These are phyloP conservation scores for Eimeria tenella DNA, from an alignment of 169 alveolate species.

Conservation along the genomic window DNA sequence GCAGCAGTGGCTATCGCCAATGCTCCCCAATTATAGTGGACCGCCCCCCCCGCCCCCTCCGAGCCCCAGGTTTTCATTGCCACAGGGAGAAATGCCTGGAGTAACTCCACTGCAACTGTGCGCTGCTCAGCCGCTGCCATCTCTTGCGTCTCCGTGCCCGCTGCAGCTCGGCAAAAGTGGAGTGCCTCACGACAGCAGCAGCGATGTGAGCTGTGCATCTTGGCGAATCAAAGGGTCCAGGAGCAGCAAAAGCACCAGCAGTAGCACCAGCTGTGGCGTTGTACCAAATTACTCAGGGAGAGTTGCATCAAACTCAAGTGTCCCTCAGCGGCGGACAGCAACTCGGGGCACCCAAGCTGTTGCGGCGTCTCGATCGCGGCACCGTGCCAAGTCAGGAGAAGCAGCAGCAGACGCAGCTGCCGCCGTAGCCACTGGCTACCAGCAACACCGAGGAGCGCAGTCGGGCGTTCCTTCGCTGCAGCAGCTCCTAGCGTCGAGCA, in stretches of 20 bases:
- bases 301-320: not conserved
- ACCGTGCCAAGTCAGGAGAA: not conserved
- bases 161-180: conserved; percentile 10
- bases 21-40: not conserved
- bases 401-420: not conserved
- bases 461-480: conserved; percentile 16
- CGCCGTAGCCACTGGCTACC: not conserved
- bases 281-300: not conserved
- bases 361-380: conserved; percentile 2
- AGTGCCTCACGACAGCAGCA: not conserved
- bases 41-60: not conserved
- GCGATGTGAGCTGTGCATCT: conserved; percentile 12
- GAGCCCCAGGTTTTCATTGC: too few species aligned
- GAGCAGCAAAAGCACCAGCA: conserved; percentile 1
- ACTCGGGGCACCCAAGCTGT: not conserved
- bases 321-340: not conserved
- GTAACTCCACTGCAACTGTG: not conserved
- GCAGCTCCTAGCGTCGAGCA: conserved; percentile 4
- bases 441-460: not conserved
- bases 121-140: not conserved
- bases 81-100: not conserved
- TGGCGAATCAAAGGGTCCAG: not conserved
- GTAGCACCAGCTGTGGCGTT: not conserved
- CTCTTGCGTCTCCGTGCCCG: not conserved
- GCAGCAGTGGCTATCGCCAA: conserved; percentile 4